Evolutionary conservation across 2,329 filamentous ascomycete genomes (phyloP), one percentile per base, ranked within the genome.

Genomic region (Sordariomycetes sp.): DNA sequence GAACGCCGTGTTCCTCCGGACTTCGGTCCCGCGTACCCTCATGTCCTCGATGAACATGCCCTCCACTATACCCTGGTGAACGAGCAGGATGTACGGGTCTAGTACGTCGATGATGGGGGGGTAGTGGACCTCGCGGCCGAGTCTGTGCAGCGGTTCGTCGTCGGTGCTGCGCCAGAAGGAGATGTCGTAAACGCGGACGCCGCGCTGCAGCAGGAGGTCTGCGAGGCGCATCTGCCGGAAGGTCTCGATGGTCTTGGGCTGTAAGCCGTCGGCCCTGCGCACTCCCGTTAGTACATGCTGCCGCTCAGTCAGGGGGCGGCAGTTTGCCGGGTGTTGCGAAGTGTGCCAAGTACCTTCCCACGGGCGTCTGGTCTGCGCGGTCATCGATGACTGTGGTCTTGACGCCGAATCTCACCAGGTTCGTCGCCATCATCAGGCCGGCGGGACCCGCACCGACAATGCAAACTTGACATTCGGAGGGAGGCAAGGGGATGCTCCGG

Each of bases 211-310:
- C 34, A 90, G 69, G 1, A 79, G 73, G 61, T 89, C 85, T n/a
- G 81, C 84, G n/a, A 89, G 70, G 36, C 85, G 76, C 74, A 90
- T 82, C 69, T 89, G 86, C 60, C 81, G 79, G 63, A 89, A 79
- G 0, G 86, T 90, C 71, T 90, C 86, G 63, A 90, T 87, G 1
- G 85, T 86, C 70, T 90, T 90, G 52, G 86, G 86, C 64, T 90
- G 86, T 56, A 90, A 73, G 48, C 86, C 86, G 67, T 90, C 87
- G 60, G 85, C 85, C 67, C 76, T 78, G 63, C 58, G 60, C 53
- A 55, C 54, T 24, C 53, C 54, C 55, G 28, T 52, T 22, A 45
- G 54, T 48, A 39, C 59, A 53, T 58, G 55, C 53, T 34, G 34
- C 34, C 42, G 35, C 22, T 24, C 4, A 25, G 17, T 10, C 10